phyloP scores from a whole-genome alignment of 2,329 filamentous ascomycete genomes.

The Diaporthe australafricana region DNA sequence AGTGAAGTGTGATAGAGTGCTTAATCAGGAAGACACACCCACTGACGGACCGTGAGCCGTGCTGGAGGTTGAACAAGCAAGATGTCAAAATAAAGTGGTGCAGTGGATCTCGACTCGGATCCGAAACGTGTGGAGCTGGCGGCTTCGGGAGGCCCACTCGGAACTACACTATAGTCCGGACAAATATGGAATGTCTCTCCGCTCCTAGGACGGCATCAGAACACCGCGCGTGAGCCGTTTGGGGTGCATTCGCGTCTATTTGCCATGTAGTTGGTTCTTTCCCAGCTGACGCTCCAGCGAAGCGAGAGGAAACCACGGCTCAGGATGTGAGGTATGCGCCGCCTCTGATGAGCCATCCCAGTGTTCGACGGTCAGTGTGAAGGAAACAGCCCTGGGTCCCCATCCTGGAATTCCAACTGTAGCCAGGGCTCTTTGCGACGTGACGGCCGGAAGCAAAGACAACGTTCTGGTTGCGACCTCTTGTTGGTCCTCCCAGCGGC shows the following conservation, averaged over 20 bases:
- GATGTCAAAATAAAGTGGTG: constrained; percentile 31
- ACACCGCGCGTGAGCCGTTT: too few relatives aligned
- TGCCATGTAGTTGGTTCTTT: background rate
- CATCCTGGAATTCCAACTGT: background rate
- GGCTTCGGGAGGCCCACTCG: constrained; percentile 12
- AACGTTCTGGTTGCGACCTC: background rate
- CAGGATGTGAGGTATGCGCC: background rate
- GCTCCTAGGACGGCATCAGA: background rate
- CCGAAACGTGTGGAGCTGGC: constrained; percentile 20
- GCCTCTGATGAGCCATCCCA: background rate
- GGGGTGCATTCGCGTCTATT: background rate
- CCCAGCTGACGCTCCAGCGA: background rate
- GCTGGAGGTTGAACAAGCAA: constrained; percentile 2
- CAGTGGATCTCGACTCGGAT: constrained; percentile 13
- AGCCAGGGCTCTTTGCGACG: background rate
- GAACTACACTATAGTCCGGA: background rate
- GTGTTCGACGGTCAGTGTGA: background rate
- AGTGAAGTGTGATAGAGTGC: background rate
- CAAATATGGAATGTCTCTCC: background rate
- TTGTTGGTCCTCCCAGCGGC: background rate
- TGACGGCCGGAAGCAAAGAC: background rate
- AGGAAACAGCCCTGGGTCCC: background rate
- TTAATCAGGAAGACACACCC: background rate
- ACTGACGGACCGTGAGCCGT: background rate
- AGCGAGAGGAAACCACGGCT: background rate